phyloP scores from a whole-genome alignment of 2,329 filamentous ascomycete species.

The Fusarium buharicum region DNA sequence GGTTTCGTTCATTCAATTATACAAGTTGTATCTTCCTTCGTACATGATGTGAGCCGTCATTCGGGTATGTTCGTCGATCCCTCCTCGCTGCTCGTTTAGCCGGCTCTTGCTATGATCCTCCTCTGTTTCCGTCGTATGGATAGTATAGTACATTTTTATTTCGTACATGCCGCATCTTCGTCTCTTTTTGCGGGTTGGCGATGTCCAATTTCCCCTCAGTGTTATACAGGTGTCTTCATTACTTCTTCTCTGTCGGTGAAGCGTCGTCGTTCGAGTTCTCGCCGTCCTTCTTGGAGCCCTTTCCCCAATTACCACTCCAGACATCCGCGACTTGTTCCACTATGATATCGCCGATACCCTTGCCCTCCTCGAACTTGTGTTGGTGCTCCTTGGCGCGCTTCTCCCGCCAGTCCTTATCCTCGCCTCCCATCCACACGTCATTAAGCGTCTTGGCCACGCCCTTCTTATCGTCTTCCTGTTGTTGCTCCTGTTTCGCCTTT shows the following conservation, averaged over 20 bases:
- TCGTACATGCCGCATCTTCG: constrained; percentile 20
- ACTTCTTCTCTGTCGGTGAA: constrained; percentile 37
- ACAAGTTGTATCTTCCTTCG: constrained; percentile 15
- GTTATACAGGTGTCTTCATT: constrained; percentile 7
- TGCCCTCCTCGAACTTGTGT: constrained; percentile 65
- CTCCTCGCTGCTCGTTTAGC: constrained; percentile 11
- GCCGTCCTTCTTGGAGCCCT: constrained; percentile 44
- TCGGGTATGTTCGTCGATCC: constrained; percentile 2
- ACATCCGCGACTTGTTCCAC: constrained; percentile 67
- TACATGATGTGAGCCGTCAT: constrained; percentile 19
- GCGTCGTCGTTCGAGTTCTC: constrained; percentile 30
- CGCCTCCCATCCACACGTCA: constrained; percentile 68
- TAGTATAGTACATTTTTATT: constrained; percentile 34
- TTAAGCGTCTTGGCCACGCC: constrained; percentile 52
- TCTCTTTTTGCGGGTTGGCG: neutral
- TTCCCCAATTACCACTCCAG: constrained; percentile 54
- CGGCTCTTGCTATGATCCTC: neutral
- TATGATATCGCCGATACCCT: constrained; percentile 66
- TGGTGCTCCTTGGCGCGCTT: constrained; percentile 63
- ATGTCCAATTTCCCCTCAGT: neutral
- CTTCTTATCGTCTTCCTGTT: constrained; percentile 47
- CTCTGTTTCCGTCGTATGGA: constrained; percentile 5
- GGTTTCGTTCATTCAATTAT: constrained; percentile 4
- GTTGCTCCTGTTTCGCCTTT: constrained; percentile 34
- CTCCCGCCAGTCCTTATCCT: constrained; percentile 64